A percentile compares a stretch with the other conserved stretches of the same genome.
Evolutionary conservation across 371 early-diverging fungal species (phyloP).

Genomic region (Syncephalastrum monosporum): DNA sequence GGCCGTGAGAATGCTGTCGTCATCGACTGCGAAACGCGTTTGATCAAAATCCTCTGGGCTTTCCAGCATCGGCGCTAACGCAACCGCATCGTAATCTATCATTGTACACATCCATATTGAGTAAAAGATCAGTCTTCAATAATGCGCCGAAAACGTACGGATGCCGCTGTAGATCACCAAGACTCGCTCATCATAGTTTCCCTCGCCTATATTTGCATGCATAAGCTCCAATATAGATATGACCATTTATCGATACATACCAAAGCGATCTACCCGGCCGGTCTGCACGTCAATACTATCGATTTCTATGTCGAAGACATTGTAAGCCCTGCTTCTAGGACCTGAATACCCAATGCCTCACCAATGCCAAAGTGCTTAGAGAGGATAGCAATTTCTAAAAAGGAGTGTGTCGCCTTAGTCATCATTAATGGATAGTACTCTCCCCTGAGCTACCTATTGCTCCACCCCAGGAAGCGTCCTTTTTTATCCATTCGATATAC

Average conservation of each 20-base stretch:
- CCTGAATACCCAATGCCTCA: conserved; percentile 11
- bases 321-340: background rate
- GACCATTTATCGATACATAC: conserved; percentile 19
- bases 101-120: background rate
- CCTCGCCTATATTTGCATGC: conserved; percentile 40
- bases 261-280: conserved; percentile 57
- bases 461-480: conserved; percentile 57
- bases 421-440: too few species aligned
- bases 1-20: conserved; percentile 34
- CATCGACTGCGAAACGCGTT: conserved; percentile 41
- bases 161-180: conserved; percentile 62
- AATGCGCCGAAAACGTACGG: conserved; percentile 36
- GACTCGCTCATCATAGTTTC: conserved; percentile 42
- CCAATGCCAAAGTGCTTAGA: conserved; percentile 54
- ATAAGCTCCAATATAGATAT: background rate
- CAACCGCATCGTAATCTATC: conserved; percentile 62
- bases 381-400: conserved; percentile 55
- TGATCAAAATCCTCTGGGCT: conserved; percentile 56
- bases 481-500: conserved; percentile 54
- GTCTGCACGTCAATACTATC: conserved; percentile 64
- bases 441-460: conserved; percentile 51
- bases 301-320: conserved; percentile 33
- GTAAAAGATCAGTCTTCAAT: too few species aligned
- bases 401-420: background rate
- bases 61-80: conserved; percentile 43